A percentile compares a stretch with the other conserved stretches of the same genome.
These are phyloP conservation scores for Candida gorgasii DNA, from an alignment of 805 yeast genomes.

Conservation along the genomic window DNA sequence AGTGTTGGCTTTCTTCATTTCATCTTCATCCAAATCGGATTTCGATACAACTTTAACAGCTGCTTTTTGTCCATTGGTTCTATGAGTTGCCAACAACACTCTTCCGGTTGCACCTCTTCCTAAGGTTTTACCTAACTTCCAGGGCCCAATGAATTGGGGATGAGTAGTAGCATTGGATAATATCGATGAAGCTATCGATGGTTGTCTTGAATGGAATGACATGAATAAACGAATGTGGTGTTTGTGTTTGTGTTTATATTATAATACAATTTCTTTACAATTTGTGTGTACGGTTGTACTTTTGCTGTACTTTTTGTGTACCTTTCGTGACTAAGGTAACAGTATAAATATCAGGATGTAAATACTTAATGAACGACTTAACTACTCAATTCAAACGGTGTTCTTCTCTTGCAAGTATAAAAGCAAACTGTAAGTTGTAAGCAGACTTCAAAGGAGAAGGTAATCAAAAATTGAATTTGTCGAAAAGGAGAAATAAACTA, in stretches of 20 bases:
- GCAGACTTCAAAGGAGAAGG: not conserved
- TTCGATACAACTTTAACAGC: slow-evolving; percentile 84
- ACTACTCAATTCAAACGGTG: too few species aligned
- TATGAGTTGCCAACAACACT: slow-evolving; percentile 72
- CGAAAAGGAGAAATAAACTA: slow-evolving; percentile 17
- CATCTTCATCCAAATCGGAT: slow-evolving; percentile 48
- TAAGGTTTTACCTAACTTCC: slow-evolving; percentile 76
- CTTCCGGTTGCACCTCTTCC: slow-evolving; percentile 86
- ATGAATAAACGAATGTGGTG: slow-evolving; percentile 16
- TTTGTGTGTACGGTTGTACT: too few species aligned
- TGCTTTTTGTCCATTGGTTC: slow-evolving; percentile 69
- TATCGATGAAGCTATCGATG: slow-evolving; percentile 58
- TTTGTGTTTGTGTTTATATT: too few species aligned
- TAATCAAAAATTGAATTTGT: slow-evolving; percentile 12
- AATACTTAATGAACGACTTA: too few species aligned
- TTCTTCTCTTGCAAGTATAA: too few species aligned
- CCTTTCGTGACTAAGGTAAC: too few species aligned
- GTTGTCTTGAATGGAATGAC: slow-evolving; percentile 56
- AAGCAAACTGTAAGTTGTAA: too few species aligned
- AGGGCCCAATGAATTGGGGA: slow-evolving; percentile 70
- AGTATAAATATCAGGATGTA: too few species aligned
- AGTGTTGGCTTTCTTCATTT: slow-evolving; percentile 19
- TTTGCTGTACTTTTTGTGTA: too few species aligned
- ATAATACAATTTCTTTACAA: too few species aligned
- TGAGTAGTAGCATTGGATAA: slow-evolving; percentile 45